Base-by-base conservation (phyloP, 2,329 filamentous ascomycete species). In the Pyrenophora teres region DNA sequence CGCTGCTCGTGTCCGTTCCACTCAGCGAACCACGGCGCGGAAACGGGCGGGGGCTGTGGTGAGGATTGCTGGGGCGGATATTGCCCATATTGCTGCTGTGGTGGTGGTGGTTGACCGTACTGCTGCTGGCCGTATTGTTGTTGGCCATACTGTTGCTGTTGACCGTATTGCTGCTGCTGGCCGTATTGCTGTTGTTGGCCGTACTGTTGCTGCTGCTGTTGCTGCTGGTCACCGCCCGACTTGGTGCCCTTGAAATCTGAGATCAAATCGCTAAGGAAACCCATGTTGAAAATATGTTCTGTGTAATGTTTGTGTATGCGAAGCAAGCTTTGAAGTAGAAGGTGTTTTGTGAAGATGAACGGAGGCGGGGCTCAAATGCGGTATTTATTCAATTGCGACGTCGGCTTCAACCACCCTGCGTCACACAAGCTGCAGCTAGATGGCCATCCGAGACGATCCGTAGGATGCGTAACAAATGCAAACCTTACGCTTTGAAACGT, bases 41-140 rank as follows among this genome's bases (percentile, higher is more conserved):
- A 67, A 27, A 67, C 63, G n/a, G 63, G 63, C 6, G 63, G 63
- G n/a, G 63, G 57, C 3, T 55, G 57, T 3, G 58, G 53, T n/a
- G 50, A 52, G 10, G 50, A 38, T 21, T 62, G 53, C 23, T 50
- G 56, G 15, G 49, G 49, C 3, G 49, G 43, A 12, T 47, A 51
- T 18, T 46, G 16, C 18, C 27, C 27, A 4, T 30, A 30, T 30
- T 44, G 31, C 19, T 44, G 41, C 16, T 16, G 39, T 15, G 15
- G 15, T 27, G 15, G 39, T 30, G 39, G 46, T 30, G 47, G 43
- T 9, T 60, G 56, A 8, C 52, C 43, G 19, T 58, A 42, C 12
- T 58, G 52, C 7, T 49, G 50, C 8, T 46, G 50, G 21, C 39
- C 40, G 5, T 41, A 9, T 40, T 46, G 27, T 27, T 51, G 38